These are phyloP conservation scores for Cruciata laevipes DNA, from an alignment of 257 asterid species.

Conservation along the genomic window DNA sequence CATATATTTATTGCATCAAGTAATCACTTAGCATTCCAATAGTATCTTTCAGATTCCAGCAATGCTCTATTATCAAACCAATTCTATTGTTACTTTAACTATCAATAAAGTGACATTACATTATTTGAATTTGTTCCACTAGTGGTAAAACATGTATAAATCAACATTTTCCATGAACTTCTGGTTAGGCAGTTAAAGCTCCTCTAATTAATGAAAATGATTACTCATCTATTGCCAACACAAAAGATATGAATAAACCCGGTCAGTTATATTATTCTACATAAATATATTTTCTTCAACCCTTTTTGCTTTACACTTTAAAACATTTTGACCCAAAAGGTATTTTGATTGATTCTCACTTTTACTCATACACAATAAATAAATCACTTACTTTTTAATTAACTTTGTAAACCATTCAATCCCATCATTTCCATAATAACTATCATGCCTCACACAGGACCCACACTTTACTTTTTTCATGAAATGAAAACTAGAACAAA, in stretches of 20 bases:
- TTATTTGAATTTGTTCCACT: background rate
- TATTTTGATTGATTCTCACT: background rate
- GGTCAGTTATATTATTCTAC: too few species aligned
- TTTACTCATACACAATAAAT: background rate
- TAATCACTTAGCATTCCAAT: background rate
- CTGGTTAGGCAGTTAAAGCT: background rate
- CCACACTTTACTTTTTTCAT: background rate
- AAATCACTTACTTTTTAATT: too few species aligned
- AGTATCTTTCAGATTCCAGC: too few species aligned
- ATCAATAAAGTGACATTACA: background rate
- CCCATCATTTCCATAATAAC: too few species aligned
- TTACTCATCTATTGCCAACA: background rate
- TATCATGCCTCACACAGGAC: too few species aligned
- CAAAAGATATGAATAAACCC: too few species aligned
- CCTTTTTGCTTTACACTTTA: background rate
- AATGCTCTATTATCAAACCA: background rate
- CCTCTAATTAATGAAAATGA: background rate
- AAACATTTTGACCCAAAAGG: background rate
- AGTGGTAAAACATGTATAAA: background rate
- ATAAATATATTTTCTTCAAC: too few species aligned
- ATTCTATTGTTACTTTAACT: background rate
- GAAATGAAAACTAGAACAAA: background rate
- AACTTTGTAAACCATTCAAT: too few species aligned
- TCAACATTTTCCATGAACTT: background rate
- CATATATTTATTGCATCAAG: too few species aligned